Evolutionary conservation across 2,329 filamentous ascomycete genomes (phyloP).

Genomic region (Didymella glomerata): DNA sequence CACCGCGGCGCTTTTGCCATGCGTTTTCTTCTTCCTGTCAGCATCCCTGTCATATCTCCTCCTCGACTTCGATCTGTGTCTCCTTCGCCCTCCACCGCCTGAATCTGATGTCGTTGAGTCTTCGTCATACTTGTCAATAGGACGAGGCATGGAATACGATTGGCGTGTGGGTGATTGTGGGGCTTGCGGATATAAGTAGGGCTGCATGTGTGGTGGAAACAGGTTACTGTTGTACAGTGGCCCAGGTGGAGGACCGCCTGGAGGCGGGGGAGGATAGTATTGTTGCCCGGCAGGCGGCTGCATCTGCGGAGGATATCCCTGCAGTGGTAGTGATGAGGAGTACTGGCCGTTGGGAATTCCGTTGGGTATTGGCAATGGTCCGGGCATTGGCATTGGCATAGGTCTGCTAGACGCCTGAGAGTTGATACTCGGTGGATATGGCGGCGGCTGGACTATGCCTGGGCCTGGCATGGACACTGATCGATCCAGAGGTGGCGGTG

Average conservation of each 20-base stretch:
- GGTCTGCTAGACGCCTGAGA: conserved; percentile 29
- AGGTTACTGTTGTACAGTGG: conserved; percentile 16
- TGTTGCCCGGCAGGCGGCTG: conserved; percentile 8
- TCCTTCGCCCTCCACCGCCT: conserved; percentile 27
- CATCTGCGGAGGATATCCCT: conserved; percentile 11
- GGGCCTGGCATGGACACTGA: conserved; percentile 39
- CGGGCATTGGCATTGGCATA: conserved; percentile 21
- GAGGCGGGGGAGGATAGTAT: conserved; percentile 16
- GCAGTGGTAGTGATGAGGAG: conserved; percentile 19
- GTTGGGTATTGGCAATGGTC: conserved; percentile 6
- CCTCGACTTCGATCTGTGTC: conserved; percentile 28
- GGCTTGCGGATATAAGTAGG: conserved; percentile 12
- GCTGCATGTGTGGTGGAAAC: conserved; percentile 12
- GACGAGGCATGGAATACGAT: conserved; percentile 15
- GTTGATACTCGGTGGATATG: conserved; percentile 20
- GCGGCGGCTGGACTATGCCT: conserved; percentile 21
- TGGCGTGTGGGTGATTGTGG: conserved; percentile 33
- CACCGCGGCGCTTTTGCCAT: conserved; percentile 39
- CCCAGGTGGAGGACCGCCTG: neutral
- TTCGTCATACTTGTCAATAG: conserved; percentile 26
- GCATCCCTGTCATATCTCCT: conserved; percentile 15
- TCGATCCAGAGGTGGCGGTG: conserved; percentile 39
- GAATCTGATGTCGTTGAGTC: conserved; percentile 39
- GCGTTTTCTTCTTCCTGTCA: conserved; percentile 30
- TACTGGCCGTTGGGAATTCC: conserved; percentile 12